Base-by-base conservation (phyloP, 2,329 filamentous ascomycete genomes). In the Fusarium sp. region DNA sequence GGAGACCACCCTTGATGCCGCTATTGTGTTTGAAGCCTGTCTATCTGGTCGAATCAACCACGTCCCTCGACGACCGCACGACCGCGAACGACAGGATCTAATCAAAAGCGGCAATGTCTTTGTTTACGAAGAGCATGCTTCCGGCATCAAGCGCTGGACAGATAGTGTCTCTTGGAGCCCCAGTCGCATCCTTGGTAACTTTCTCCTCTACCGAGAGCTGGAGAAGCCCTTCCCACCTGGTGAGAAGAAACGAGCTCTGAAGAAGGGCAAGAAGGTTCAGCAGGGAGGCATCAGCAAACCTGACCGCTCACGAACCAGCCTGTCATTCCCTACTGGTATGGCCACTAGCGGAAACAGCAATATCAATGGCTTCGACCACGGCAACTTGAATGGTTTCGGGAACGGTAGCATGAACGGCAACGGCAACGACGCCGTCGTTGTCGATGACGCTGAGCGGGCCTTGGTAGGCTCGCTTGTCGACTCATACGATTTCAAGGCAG, bases 131-230 rank as follows among this genome's bases (percentile, higher is more conserved):
- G 92, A 97, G 73, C 89, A 92, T 59, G 88, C 91, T 0, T 96
- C 93, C 0, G 92, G 92, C 6, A 96, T 97, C 77, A 96, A 96
- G 78, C 84, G 93, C 52, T 97, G 93, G 93, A 97, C 93, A 0
- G 93, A 97, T 67, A 93, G 93, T 13, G 86, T 94, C 10, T 88
- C 89, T 7, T 97, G 93, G 93, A 96, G 91, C 67, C 93, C 93
- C 0, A 96, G 89, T 74, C 88, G 90, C 14, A 94, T 96, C 43
- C 80, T 94, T 43, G 89, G 89, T 55, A 95, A 95, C 72, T 96
- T 92, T 68, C 82, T 96, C 38, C 85, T 96, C 66, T 96, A 96
- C 71, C 87, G 92, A 27, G 91, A 96, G 73, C 82, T 96, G 38
- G 85, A 90, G 61, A 87, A 89, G 68, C 87, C 89, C 0, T 93